These are phyloP conservation scores for Mucor circinelloides DNA, from an alignment of 371 early-diverging fungal genomes.

Conservation along the genomic window DNA sequence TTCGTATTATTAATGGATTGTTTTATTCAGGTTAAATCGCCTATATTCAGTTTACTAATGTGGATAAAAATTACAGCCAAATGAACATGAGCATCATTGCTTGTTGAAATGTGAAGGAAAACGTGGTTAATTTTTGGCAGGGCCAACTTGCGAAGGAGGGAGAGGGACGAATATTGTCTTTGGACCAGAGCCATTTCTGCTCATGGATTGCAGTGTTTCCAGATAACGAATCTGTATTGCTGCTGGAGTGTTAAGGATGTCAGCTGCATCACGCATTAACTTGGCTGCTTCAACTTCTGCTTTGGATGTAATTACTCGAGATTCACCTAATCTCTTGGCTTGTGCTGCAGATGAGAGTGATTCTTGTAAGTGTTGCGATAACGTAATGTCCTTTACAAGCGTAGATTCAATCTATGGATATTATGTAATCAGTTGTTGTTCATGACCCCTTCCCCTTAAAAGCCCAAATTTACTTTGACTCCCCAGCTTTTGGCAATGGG, in stretches of 20 bases:
- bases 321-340: slow-evolving; percentile 85
- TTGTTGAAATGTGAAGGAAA: neutral
- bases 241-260: slow-evolving; percentile 70
- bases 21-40: neutral
- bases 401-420: slow-evolving; percentile 63
- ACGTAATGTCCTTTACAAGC: slow-evolving; percentile 85
- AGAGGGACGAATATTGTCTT: slow-evolving; percentile 19
- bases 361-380: slow-evolving; percentile 75
- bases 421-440: neutral
- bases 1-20: neutral
- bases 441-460: neutral
- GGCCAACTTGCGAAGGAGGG: slow-evolving; percentile 10
- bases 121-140: neutral
- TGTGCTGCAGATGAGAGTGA: slow-evolving; percentile 88
- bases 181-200: slow-evolving; percentile 10
- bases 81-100: neutral
- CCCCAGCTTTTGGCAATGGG: slow-evolving; percentile 67
- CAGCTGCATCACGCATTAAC: slow-evolving; percentile 91
- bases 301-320: slow-evolving; percentile 86
- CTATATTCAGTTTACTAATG: neutral
- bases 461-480: slow-evolving; percentile 45
- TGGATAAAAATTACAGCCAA: neutral
- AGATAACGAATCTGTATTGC: slow-evolving; percentile 88
- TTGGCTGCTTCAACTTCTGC: slow-evolving; percentile 94
- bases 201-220: slow-evolving; percentile 66